These are phyloP conservation scores for Blastobotrys persicus DNA, from an alignment of 1,139 yeast species.

Conservation along the genomic window DNA sequence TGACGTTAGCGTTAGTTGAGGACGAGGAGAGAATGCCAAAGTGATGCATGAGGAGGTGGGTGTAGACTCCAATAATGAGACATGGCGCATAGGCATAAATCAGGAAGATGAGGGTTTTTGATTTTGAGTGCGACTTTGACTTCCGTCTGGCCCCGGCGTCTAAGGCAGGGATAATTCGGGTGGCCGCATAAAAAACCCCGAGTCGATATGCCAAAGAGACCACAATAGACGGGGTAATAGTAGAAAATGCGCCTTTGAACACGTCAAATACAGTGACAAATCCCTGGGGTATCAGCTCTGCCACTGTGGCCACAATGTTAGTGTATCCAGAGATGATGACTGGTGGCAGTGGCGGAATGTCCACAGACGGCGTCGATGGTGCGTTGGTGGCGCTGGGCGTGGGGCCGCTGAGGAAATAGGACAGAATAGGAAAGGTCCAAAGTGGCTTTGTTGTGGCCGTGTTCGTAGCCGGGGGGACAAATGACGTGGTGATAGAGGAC, in stretches of 20 bases:
- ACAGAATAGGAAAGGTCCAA: conserved; percentile 7
- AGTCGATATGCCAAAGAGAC: conserved; percentile 81
- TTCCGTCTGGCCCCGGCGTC: conserved; percentile 13
- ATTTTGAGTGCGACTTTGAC: conserved; percentile 20
- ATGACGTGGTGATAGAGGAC: conserved; percentile 30
- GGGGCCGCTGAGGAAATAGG: conserved; percentile 4
- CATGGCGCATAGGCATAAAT: conserved; percentile 91
- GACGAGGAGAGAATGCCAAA: conserved; percentile 45
- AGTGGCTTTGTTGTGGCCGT: conserved; percentile 7
- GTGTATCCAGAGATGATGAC: conserved; percentile 39
- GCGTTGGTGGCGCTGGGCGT: conserved; percentile 1
- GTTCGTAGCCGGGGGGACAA: conserved; percentile 18
- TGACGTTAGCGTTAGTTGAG: neutral
- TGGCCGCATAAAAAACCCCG: conserved; percentile 86
- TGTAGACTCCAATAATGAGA: conserved; percentile 88
- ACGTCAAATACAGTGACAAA: conserved; percentile 66
- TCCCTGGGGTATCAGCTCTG: conserved; percentile 46
- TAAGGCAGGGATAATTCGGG: conserved; percentile 74
- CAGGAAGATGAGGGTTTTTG: conserved; percentile 43
- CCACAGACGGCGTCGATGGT: conserved; percentile 18
- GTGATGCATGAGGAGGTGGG: conserved; percentile 88
- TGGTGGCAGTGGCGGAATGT: conserved; percentile 39
- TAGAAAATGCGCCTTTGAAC: conserved; percentile 62
- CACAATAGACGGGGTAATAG: conserved; percentile 77
- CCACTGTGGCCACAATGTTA: conserved; percentile 43